Percentiles rank a stretch among this genome's conserved stretches.
phyloP scores from a whole-genome alignment of 2,329 filamentous ascomycete genomes.

The Byssothecium circinans region DNA sequence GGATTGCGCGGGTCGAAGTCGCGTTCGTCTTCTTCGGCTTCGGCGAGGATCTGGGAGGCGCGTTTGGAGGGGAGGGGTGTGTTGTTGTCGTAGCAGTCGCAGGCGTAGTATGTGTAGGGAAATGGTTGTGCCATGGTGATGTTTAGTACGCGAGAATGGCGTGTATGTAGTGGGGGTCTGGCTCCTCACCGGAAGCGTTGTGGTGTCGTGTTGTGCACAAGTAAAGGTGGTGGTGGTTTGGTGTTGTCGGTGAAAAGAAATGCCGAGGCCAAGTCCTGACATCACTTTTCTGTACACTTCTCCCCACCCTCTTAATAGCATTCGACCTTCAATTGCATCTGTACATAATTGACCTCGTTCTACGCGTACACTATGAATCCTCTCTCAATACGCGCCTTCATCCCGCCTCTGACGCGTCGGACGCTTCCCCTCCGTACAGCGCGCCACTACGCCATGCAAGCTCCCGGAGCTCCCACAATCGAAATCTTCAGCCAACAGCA shows the following conservation, averaged over 20 bases:
- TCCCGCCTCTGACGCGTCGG: slow-evolving; percentile 35
- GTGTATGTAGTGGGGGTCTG: background rate
- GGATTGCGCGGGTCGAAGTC: slow-evolving; percentile 85
- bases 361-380: slow-evolving; percentile 29
- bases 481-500: slow-evolving; percentile 88
- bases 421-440: slow-evolving; percentile 24
- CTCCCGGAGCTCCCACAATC: slow-evolving; percentile 73
- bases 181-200: background rate
- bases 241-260: slow-evolving; percentile 15
- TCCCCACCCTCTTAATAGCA: background rate
- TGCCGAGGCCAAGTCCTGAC: slow-evolving; percentile 18
- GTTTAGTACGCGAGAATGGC: background rate
- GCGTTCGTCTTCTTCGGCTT: slow-evolving; percentile 63
- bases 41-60: slow-evolving; percentile 37
- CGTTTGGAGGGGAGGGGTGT: slow-evolving; percentile 31
- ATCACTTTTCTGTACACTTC: slow-evolving; percentile 5
- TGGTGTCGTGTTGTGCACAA: background rate
- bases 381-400: slow-evolving; percentile 39
- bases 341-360: background rate
- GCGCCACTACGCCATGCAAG: slow-evolving; percentile 74
- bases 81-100: slow-evolving; percentile 60
- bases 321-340: slow-evolving; percentile 2
- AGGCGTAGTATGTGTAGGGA: slow-evolving; percentile 65
- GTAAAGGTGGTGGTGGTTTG: background rate
- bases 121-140: slow-evolving; percentile 57